Percentiles rank a stretch among this genome's conserved stretches.
Conservation (phyloP, 495 filamentous ascomycete genomes). For the Daldinia caldariorum region DNA sequence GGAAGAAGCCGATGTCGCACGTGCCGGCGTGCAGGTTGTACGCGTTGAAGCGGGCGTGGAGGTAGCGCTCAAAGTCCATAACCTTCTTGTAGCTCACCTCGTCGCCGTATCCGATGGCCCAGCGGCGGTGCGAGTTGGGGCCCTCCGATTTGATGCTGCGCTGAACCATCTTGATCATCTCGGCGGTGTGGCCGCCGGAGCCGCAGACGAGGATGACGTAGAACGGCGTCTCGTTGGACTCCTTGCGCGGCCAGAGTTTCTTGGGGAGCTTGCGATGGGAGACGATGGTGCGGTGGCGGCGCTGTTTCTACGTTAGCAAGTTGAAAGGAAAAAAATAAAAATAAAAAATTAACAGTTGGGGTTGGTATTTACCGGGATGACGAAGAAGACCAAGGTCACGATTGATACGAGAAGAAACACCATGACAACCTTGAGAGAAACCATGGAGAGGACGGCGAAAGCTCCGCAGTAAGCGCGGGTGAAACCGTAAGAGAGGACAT, state of each 20-base stretch:
- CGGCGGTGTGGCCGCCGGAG: slow-evolving; percentile 91
- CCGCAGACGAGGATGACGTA: slow-evolving; percentile 88
- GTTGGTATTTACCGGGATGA: slow-evolving; percentile 42
- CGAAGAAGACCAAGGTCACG: slow-evolving; percentile 15
- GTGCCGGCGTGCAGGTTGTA: slow-evolving; percentile 45
- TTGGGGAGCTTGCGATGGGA: neutral
- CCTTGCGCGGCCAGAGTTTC: neutral
- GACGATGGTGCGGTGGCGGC: slow-evolving; percentile 10
- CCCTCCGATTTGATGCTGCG: slow-evolving; percentile 52
- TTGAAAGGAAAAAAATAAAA: neutral
- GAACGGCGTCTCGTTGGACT: slow-evolving; percentile 45
- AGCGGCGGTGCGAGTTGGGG: slow-evolving; percentile 75
- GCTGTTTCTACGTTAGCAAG: slow-evolving; percentile 20
- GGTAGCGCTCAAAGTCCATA: slow-evolving; percentile 48
- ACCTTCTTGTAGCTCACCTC: slow-evolving; percentile 64
- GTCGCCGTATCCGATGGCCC: slow-evolving; percentile 82
- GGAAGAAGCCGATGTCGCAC: slow-evolving; percentile 69
- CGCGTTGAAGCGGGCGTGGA: slow-evolving; percentile 38
- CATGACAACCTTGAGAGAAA: neutral
- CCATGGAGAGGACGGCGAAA: slow-evolving; percentile 21
- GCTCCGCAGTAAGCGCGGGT: slow-evolving; percentile 3
- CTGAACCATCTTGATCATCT: slow-evolving; percentile 85
- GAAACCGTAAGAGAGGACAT: slow-evolving; percentile 6
- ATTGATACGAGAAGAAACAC: slow-evolving; percentile 17
- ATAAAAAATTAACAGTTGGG: neutral